Conservation (phyloP, 2,329 filamentous ascomycete species). For the Pseudogymnoascus sp. region DNA sequence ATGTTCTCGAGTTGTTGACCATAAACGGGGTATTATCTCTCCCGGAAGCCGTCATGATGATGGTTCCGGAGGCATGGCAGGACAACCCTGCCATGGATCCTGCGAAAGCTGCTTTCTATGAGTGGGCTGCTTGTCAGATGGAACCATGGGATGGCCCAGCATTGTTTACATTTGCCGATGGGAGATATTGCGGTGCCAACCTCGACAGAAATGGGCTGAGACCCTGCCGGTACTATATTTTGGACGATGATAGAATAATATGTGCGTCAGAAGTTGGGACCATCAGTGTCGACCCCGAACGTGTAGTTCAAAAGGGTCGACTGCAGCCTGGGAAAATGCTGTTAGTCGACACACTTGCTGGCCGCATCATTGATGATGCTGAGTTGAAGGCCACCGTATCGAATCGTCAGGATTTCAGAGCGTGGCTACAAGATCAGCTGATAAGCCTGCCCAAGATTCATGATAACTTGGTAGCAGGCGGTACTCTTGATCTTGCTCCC, state of each 20-base stretch:
- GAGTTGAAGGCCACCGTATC: conserved; percentile 86
- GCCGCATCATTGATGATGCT: conserved; percentile 87
- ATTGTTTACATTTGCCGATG: conserved; percentile 94
- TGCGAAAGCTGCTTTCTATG: conserved; percentile 93
- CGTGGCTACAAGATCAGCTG: conserved; percentile 81
- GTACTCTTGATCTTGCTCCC: conserved; percentile 55
- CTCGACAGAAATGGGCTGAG: conserved; percentile 91
- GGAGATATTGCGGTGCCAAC: conserved; percentile 93
- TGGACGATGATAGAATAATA: conserved; percentile 93
- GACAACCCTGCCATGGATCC: conserved; percentile 88
- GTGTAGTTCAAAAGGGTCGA: conserved; percentile 84
- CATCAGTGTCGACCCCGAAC: conserved; percentile 83
- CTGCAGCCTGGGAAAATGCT: conserved; percentile 94
- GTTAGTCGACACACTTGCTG: conserved; percentile 82
- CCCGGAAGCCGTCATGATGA: conserved; percentile 94
- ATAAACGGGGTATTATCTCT: conserved; percentile 95
- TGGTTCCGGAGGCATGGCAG: conserved; percentile 98
- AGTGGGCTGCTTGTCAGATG: conserved; percentile 98
- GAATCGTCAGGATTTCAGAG: conserved; percentile 77
- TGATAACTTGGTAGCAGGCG: conserved; percentile 49
- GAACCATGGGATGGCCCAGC: conserved; percentile 97
- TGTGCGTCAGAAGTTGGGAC: conserved; percentile 95
- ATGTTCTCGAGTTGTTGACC: conserved; percentile 84
- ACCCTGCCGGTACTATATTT: conserved; percentile 93
- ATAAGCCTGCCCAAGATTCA: conserved; percentile 72